Evolutionary conservation across 257 asterid genomes (phyloP), one percentile per base, ranked within the genome.

Genomic region (Fraxinus pennsylvanica): DNA sequence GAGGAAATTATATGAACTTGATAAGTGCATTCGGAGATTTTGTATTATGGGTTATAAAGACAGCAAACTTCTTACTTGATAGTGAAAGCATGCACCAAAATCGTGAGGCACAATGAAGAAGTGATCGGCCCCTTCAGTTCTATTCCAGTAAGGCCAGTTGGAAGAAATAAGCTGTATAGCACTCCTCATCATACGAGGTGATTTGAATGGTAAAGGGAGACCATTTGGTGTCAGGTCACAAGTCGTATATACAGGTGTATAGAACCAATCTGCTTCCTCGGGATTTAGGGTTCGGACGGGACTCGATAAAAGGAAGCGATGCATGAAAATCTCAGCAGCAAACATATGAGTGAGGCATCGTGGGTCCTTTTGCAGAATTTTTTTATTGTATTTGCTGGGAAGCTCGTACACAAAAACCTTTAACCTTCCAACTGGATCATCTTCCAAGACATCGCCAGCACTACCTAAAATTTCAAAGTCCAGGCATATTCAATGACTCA

Each of bases 261-360:
- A 92, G 79, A 92, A 92, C 96, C 96, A 92, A 85, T 91, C 96
- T 5, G 97, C 97, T 81, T 92, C 97, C 27, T 88, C 85, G 0
- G 97, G 97, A 82, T 92, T 86, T 69, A 90, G 88, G 9, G 96
- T 92, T n/a, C 97, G 83, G 70, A 92, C 94, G 7, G 95, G 88
- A 74, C 96, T 91, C 71, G 92, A 84, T 81, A 88, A 82, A 32
- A 92, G 89, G 74, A 91, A 91, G 57, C 87, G 91, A 66, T 92
- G 97, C 96, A 92, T 92, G 71, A 79, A 91, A 47, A 92, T 91
- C 91, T 92, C 97, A 54, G 97, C 95, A 73, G 97, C 97, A 86
- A 92, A 92, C 97, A 92, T 91, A 89, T 92, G 97, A 52, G 86
- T 87, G 22, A 91, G 90, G 74, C 97, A 92, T 39, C 97, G 89